A percentile compares a stretch with the other conserved stretches of the same genome.
phyloP scores from a whole-genome alignment of 2,329 filamentous ascomycete species.

The Diplodia scrobiculata region DNA sequence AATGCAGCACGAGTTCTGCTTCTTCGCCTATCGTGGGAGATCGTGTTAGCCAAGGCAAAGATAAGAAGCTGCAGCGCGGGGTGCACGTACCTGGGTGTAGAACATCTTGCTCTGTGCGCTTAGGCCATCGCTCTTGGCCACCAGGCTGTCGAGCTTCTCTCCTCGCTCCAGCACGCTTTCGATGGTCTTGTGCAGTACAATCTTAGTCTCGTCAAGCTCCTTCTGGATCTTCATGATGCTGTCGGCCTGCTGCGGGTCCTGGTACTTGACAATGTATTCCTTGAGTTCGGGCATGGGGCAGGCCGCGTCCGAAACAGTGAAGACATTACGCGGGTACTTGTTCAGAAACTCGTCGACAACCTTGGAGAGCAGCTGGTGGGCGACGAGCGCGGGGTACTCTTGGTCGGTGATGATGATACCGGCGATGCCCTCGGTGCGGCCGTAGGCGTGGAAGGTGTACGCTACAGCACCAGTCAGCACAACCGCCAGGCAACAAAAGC shows the following conservation, averaged over 20 bases:
- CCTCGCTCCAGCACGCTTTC: constrained; percentile 84
- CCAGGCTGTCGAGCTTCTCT: constrained; percentile 93
- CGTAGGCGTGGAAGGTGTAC: constrained; percentile 61
- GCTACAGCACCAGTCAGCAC: constrained; percentile 44
- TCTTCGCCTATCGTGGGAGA: constrained; percentile 53
- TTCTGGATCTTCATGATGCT: constrained; percentile 95
- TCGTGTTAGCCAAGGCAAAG: constrained; percentile 23
- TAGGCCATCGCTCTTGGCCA: constrained; percentile 88
- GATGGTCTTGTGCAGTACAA: constrained; percentile 95
- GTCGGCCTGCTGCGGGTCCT: constrained; percentile 85
- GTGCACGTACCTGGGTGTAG: constrained; percentile 67
- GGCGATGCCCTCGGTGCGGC: constrained; percentile 51
- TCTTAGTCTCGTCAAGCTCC: constrained; percentile 96
- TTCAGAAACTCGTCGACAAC: constrained; percentile 83
- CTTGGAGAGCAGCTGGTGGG: constrained; percentile 84
- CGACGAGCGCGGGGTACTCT: constrained; percentile 67
- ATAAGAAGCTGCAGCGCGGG: background rate
- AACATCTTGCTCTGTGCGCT: constrained; percentile 97
- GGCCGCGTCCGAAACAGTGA: constrained; percentile 55
- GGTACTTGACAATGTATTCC: constrained; percentile 76
- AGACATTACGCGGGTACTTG: constrained; percentile 71
- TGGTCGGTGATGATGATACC: constrained; percentile 53
- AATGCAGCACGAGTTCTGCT: constrained; percentile 63
- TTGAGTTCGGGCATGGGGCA: constrained; percentile 72
- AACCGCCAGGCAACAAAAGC: background rate